Evolutionary conservation across 164 flowering plant genomes (phyloP), one percentile per base, ranked within the genome.

Genomic region (Malania oleifera): DNA sequence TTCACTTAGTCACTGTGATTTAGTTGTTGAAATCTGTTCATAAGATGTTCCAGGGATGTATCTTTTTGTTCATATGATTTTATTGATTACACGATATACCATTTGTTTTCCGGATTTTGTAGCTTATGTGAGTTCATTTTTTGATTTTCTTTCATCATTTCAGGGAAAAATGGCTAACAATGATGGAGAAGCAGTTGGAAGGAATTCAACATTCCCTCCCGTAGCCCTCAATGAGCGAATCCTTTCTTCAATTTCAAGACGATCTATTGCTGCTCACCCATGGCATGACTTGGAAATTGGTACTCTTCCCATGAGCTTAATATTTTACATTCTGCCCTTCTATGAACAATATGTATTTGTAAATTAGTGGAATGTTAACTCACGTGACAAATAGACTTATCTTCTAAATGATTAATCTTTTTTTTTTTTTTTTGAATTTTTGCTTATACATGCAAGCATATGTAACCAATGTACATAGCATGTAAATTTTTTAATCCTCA

Each of bases 231-330:
- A 91, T 71, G 91, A 91, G 64, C 76, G 96, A 35, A 91, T 88
- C 60, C 85, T 88, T 50, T 74, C 86, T 22, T 88, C 96, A 24
- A 75, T 91, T 81, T 73, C 95, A 2, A 79, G 75, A n/a, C 73
- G 88, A 71, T 80, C 96, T 26, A 69, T 84, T 18, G 98, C 96
- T 73, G 96, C 98, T 60, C 98, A 91, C 73, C 98, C 98, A 0
- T 91, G 97, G 98, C 98, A 91, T 62, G 98, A 91, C 72, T 67
- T 91, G 40, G 95, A 88, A 62, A 88, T 91, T 65, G 98, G 98
- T 91, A 76, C 15, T 17, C 46, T 2, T 12, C 41, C 41, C 2
- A 43, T 15, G 17, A 3, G 2, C 19, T 17, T 43, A 7, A 17
- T 43, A 43, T 3, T 43, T 17, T 43, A 4, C 6, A 4, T 31